Percentiles rank a stretch among this genome's conserved stretches.
phyloP scores from a whole-genome alignment of 495 filamentous ascomycete species.

The Penicillium samsonianum region DNA sequence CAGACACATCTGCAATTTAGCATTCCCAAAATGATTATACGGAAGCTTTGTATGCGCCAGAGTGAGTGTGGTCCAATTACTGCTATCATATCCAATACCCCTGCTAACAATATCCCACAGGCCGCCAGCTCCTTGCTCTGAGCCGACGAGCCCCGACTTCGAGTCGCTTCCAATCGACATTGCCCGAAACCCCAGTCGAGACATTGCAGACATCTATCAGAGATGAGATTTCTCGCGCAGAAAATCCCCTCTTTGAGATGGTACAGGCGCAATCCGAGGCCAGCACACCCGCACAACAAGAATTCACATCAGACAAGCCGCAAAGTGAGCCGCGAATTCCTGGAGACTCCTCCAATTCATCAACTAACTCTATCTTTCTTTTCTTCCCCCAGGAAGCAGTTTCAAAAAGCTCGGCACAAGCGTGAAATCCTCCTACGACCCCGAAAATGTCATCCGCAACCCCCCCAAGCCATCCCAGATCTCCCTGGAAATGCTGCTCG shows the following conservation, averaged over 20 bases:
- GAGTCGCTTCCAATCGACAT: conserved; percentile 40
- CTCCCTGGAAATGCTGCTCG: conserved; percentile 89
- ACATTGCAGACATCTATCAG: conserved; percentile 23
- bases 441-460: conserved; percentile 63
- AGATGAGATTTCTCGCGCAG: conserved; percentile 12
- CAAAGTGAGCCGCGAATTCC: conserved; percentile 26
- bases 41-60: conserved; percentile 45
- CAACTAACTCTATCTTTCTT: conserved; percentile 4
- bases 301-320: conserved; percentile 7
- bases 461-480: conserved; percentile 78
- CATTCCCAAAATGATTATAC: conserved; percentile 46
- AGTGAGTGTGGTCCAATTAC: conserved; percentile 33
- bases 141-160: conserved; percentile 39
- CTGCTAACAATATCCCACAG: conserved; percentile 25
- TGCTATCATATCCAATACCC: background rate
- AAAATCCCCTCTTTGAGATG: conserved; percentile 22
- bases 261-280: conserved; percentile 14
- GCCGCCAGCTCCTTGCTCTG: conserved; percentile 46
- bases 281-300: conserved; percentile 6
- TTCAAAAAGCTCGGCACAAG: conserved; percentile 37
- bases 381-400: conserved; percentile 27
- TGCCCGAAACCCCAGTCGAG: conserved; percentile 30
- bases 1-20: conserved; percentile 18
- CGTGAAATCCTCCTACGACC: conserved; percentile 55
- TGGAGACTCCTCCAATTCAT: background rate